Base-by-base conservation (phyloP, 805 yeast genomes). In the Naumovozyma dairenensis region DNA sequence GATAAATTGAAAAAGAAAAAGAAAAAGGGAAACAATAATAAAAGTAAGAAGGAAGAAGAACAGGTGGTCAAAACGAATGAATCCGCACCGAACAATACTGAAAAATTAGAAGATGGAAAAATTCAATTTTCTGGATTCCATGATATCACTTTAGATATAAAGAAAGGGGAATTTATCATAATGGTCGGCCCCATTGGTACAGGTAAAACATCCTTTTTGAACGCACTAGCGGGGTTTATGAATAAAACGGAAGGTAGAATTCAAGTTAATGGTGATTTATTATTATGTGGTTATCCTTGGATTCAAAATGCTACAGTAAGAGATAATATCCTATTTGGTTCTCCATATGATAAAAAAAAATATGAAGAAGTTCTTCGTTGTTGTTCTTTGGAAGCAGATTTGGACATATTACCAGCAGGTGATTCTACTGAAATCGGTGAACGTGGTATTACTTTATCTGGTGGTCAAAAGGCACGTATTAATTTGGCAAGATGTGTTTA, bases 401-500 rank as follows among this genome's bases (percentile, higher is more conserved):
- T 83, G 42, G 69, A 70, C 4, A 66, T 72, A 29, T 58, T 84
- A 21, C 80, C 81, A 7, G 84, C 77, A 25, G 89, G 89, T 20
- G 94, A 84, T 46, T 48, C 57, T 34, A 81, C 93, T 0, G 82
- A 80, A 53, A 80, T 83, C 45, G 94, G 94, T 40, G 94, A 83
- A 53, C 69, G 83, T 53, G 94, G 94, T 48, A 76, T 83, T 31
- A 81, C 92, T 0, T 59, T 83, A 27, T 79, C 89, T n/a, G 94
- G 94, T 36, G 94, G 94, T 33, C 94, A 83, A 54, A 83, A 83
- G 62, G 89, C 93, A 0, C 70, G 94, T 54, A 70, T 83, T 34
- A 73, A 74, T 49, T 60, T 83, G 39, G 94, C 94, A 3, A 68
- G 94, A 51, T 80, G 89, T 2, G 84, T 80, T 2, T 83, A 83